phyloP scores from a whole-genome alignment of 805 yeast genomes.

The Nadsonia fulvescens region DNA sequence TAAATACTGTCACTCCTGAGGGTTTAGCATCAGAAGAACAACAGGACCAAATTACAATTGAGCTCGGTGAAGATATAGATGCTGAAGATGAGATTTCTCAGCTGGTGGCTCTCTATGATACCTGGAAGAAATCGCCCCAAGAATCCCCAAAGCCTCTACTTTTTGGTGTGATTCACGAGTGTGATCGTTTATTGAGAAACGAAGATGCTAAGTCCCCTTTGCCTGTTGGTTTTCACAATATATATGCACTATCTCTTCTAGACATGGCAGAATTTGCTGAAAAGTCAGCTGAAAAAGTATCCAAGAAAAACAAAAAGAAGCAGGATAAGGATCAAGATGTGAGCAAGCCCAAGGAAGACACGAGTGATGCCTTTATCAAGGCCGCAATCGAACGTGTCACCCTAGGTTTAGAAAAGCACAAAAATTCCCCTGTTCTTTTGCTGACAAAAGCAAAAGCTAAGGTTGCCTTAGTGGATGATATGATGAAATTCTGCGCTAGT shows the following conservation, averaged over 20 bases:
- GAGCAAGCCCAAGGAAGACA: constrained; percentile 12
- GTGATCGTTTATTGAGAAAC: constrained; percentile 48
- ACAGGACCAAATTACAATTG: constrained; percentile 41
- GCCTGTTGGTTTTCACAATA: constrained; percentile 36
- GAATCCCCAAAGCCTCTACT: constrained; percentile 24
- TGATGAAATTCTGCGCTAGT: constrained; percentile 5
- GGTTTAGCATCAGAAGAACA: constrained; percentile 9
- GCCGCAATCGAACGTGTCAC: constrained; percentile 57
- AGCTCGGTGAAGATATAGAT: constrained; percentile 49
- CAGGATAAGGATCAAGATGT: constrained; percentile 8
- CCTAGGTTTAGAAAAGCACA: constrained; percentile 34
- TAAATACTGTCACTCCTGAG: no score
- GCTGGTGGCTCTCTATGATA: constrained; percentile 51
- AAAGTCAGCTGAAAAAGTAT: constrained; percentile 10
- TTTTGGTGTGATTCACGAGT: constrained; percentile 78
- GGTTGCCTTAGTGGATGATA: constrained; percentile 27
- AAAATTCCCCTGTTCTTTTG: constrained; percentile 28
- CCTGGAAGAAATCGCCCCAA: constrained; percentile 36
- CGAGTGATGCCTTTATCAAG: constrained; percentile 38
- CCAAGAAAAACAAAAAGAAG: constrained; percentile 8
- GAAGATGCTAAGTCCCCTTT: constrained; percentile 13
- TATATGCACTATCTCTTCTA: constrained; percentile 47
- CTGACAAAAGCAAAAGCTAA: constrained; percentile 33
- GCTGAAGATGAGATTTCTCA: constrained; percentile 70
- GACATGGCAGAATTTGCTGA: constrained; percentile 16